A percentile compares a stretch with the other conserved stretches of the same genome.
These are phyloP conservation scores for Wallacemonas rigidus DNA, from an alignment of 208 protist species.

Conservation along the genomic window DNA sequence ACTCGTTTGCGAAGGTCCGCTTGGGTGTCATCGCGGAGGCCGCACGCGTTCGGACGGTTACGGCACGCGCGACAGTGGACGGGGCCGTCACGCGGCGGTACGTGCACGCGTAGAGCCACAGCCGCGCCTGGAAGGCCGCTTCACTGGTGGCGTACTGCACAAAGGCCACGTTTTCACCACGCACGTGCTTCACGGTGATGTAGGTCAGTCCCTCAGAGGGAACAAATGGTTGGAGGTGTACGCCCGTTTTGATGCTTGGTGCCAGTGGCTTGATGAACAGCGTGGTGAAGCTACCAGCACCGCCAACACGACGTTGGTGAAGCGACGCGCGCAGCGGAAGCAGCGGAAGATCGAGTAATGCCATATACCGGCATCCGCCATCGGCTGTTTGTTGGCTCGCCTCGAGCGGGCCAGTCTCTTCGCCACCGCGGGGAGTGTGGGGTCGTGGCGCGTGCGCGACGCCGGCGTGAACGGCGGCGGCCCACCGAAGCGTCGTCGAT, in stretches of 20 bases:
- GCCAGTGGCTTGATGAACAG: slow-evolving; percentile 66
- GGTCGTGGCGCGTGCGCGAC: too few species aligned
- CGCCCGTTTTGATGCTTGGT: slow-evolving; percentile 36
- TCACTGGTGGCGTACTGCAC: slow-evolving; percentile 48
- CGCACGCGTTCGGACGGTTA: not conserved
- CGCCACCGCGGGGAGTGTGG: too few species aligned
- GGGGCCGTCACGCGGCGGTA: slow-evolving; percentile 28
- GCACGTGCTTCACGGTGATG: slow-evolving; percentile 50
- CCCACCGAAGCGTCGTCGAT: too few species aligned
- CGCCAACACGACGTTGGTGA: not conserved
- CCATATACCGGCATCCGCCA: not conserved
- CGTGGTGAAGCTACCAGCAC: slow-evolving; percentile 20
- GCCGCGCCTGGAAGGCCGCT: slow-evolving; percentile 33
- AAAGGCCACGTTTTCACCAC: slow-evolving; percentile 54
- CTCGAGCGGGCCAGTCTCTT: too few species aligned
- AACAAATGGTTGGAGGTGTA: slow-evolving; percentile 45
- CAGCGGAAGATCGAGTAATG: not conserved
- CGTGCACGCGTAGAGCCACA: slow-evolving; percentile 47
- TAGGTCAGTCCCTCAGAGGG: slow-evolving; percentile 43
- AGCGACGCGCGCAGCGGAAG: slow-evolving; percentile 4
- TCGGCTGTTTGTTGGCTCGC: too few species aligned
- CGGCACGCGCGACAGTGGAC: slow-evolving; percentile 5
- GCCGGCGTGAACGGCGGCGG: too few species aligned
- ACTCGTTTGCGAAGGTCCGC: too few species aligned
- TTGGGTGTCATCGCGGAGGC: not conserved